phyloP scores from a whole-genome alignment of 192 early-diverging fungal genomes.

The Coemansia sp. region DNA sequence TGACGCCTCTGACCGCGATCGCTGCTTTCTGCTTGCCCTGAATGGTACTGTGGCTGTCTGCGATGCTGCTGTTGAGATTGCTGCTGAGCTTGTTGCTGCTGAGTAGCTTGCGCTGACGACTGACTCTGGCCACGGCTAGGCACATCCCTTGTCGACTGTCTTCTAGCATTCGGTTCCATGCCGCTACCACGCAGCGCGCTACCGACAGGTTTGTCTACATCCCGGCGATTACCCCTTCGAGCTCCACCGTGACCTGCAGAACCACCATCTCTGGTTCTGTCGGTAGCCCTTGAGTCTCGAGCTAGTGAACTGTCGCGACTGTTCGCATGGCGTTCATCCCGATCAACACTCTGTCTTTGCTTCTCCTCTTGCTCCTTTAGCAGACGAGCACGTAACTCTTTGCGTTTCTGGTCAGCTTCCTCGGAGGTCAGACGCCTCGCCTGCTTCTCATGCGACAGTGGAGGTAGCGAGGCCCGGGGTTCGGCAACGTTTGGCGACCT shows the following conservation, averaged over 20 bases:
- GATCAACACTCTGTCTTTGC: slow-evolving; percentile 20
- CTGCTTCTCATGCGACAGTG: background rate
- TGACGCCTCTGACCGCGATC: slow-evolving; percentile 16
- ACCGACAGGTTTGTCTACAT: background rate
- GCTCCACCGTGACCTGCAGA: no score
- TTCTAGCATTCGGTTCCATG: no score
- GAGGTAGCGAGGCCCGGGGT: background rate
- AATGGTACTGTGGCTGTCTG: slow-evolving; percentile 1
- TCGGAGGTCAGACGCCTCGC: slow-evolving; percentile 24
- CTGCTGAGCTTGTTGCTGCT: slow-evolving; percentile 1
- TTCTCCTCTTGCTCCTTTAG: slow-evolving; percentile 47
- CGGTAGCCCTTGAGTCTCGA: slow-evolving; percentile 3
- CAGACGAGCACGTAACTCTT: slow-evolving; percentile 46
- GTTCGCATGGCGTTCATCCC: slow-evolving; percentile 9
- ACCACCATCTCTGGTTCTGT: background rate
- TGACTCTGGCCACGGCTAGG: background rate
- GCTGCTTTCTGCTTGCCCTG: slow-evolving; percentile 1
- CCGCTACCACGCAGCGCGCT: background rate
- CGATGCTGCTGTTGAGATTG: slow-evolving; percentile 17
- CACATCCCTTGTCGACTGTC: background rate
- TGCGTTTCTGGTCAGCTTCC: slow-evolving; percentile 31
- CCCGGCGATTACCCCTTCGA: background rate
- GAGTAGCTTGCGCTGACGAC: background rate
- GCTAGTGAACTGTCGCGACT: slow-evolving; percentile 8
- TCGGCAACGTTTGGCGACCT: slow-evolving; percentile 7